Evolutionary conservation across 75 land plant species (phyloP).

Genomic region (Larix kaempferi): DNA sequence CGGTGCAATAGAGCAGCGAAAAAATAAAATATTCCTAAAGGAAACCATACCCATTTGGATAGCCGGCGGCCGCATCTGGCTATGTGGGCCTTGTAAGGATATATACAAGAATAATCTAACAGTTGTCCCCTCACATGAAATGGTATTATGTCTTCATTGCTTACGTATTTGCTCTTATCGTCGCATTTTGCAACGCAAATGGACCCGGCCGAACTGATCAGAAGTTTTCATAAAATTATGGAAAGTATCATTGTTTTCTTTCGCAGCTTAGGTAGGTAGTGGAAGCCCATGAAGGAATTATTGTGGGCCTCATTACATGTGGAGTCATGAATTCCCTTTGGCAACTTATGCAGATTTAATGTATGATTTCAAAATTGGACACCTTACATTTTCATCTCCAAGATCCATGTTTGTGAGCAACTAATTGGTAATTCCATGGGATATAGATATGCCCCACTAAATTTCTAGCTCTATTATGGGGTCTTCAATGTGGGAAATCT

Average conservation of each 20-base stretch:
- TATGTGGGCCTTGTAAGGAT: constrained; percentile 35
- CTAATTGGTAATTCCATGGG: constrained; percentile 67
- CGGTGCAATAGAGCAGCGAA: background rate
- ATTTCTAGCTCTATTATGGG: constrained; percentile 66
- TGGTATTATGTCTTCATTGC: constrained; percentile 65
- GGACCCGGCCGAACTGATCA: constrained; percentile 73
- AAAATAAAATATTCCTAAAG: constrained; percentile 38
- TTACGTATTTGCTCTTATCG: constrained; percentile 53
- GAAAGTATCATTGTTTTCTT: constrained; percentile 55
- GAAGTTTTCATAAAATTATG: constrained; percentile 75
- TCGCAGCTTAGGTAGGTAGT: constrained; percentile 64
- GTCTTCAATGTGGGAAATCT: constrained; percentile 73
- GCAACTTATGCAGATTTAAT: constrained; percentile 70
- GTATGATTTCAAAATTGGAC: constrained; percentile 77
- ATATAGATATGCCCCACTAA: constrained; percentile 63
- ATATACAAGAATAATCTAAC: constrained; percentile 52
- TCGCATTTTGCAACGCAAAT: constrained; percentile 77
- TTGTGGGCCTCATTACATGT: constrained; percentile 68
- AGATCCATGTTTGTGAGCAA: constrained; percentile 71
- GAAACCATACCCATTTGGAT: constrained; percentile 68
- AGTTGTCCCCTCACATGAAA: constrained; percentile 47
- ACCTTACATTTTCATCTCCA: constrained; percentile 69
- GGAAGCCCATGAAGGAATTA: constrained; percentile 38
- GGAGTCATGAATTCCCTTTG: constrained; percentile 64
- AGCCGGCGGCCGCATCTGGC: no score